Evolutionary conservation across 306 rosid species (phyloP).

Genomic region (Citrullus amarus): DNA sequence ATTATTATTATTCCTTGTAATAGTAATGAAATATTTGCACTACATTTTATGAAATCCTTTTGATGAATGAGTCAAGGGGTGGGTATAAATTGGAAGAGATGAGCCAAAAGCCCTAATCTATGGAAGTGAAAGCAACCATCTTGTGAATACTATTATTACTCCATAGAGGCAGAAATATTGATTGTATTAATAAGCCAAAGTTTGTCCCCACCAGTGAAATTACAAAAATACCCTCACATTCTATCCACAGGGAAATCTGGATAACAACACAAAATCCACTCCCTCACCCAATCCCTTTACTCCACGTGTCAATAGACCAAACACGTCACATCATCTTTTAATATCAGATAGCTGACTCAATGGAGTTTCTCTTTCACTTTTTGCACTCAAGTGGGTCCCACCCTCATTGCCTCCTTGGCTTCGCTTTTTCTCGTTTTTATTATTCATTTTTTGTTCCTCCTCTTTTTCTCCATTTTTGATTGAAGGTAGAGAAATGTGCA

Average conservation of each 20-base stretch:
- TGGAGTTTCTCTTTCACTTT: background rate
- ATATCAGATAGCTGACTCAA: background rate
- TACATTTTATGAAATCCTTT: too few relatives aligned
- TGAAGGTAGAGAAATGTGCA: background rate
- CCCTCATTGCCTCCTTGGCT: background rate
- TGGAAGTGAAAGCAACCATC: background rate
- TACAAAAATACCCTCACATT: slow-evolving; percentile 8
- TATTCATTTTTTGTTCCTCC: too few relatives aligned
- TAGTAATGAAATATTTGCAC: too few relatives aligned
- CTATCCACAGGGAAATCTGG: slow-evolving; percentile 51
- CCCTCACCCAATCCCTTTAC: background rate
- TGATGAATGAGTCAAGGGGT: too few relatives aligned
- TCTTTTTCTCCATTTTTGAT: background rate
- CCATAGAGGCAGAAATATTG: background rate
- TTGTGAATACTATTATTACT: slow-evolving; percentile 2
- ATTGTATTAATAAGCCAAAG: background rate
- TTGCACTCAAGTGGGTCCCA: background rate
- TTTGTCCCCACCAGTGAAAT: background rate
- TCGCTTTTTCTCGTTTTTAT: background rate
- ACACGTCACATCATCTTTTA: slow-evolving; percentile 29
- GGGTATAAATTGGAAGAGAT: background rate
- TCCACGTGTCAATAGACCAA: slow-evolving; percentile 32
- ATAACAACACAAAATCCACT: slow-evolving; percentile 61
- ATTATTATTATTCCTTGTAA: too few relatives aligned
- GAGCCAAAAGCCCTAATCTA: background rate